Evolutionary conservation across 1,284 basidiomycete species (phyloP), one percentile per base, ranked within the genome.

Genomic region (Tilletia setariae): DNA sequence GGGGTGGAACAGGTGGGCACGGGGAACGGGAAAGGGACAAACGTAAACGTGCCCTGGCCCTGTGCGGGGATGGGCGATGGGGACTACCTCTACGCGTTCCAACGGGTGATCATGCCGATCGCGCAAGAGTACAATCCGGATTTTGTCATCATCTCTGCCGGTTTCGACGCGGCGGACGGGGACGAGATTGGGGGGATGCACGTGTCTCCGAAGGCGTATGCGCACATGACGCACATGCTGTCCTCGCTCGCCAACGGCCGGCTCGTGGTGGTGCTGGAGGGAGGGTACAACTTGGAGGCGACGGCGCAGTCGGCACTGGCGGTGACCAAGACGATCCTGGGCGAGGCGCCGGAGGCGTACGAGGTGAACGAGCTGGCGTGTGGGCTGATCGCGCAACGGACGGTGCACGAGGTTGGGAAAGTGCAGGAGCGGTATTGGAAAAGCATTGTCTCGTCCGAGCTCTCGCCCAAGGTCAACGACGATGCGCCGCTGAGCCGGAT

Each of bases 221-320:
- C 94, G 0, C 95, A 98, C 78, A 98, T 99, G 94, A 97, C 96
- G 1, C 91, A 97, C 78, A 94, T 96, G 90, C 86, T 99, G 2
- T 88, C 89, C 51, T 89, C 90, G n/a, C 86, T 98, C 9, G 94
- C 95, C 13, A 87, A 89, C 2, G 96, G 96, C 6, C 90, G 89
- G 76, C 78, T 98, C 7, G 92, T 96, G 15, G 93, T 96, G 25
- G 94, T 93, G 2, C 87, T 99, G 32, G 96, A 99, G 87, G 96
- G 96, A 21, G 96, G 96, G 0, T 99, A 99, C 84, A 94, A 94
- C 78, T 87, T 98, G 28, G 88, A 93, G 8, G 90, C 94, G 0
- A 92, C 95, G 70, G 91, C 93, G 23, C 86, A 86, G 11, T 97
- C 94, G 21, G 90, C 94, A 0, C 83, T 94, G 15, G 93, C 93